Evolutionary conservation across 1,284 basidiomycete genomes (phyloP).

Genomic region (Mycena sp.): DNA sequence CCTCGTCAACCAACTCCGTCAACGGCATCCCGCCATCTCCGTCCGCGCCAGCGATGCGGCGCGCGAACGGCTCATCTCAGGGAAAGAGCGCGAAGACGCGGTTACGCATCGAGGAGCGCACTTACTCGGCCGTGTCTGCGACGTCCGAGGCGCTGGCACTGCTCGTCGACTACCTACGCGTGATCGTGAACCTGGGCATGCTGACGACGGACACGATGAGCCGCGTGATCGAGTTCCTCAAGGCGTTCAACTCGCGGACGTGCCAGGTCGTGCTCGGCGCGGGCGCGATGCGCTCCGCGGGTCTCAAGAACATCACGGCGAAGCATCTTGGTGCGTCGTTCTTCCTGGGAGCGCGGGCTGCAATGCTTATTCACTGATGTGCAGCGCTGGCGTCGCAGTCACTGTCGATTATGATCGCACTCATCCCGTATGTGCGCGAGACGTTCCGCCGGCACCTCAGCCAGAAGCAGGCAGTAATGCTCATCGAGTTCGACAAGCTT

Average conservation of each 20-base stretch:
- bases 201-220: slow-evolving; percentile 96
- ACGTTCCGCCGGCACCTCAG: slow-evolving; percentile 92
- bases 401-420: slow-evolving; percentile 92
- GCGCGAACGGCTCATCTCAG: slow-evolving; percentile 35
- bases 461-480: slow-evolving; percentile 94
- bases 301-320: slow-evolving; percentile 97
- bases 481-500: slow-evolving; percentile 98
- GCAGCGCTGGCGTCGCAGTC: slow-evolving; percentile 95
- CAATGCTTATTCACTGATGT: slow-evolving; percentile 18
- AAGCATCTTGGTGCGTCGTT: slow-evolving; percentile 84
- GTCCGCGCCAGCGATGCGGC: slow-evolving; percentile 35
- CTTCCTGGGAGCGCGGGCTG: slow-evolving; percentile 10
- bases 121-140: slow-evolving; percentile 89
- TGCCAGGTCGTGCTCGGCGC: slow-evolving; percentile 99
- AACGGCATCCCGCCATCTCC: slow-evolving; percentile 33
- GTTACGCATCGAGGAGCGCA: slow-evolving; percentile 86
- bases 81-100: slow-evolving; percentile 61
- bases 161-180: slow-evolving; percentile 86
- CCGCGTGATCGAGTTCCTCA: slow-evolving; percentile 94
- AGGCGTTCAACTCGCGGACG: slow-evolving; percentile 97
- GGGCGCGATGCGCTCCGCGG: slow-evolving; percentile 97
- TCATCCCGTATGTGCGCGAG: slow-evolving; percentile 96
- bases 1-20: slow-evolving; percentile 29
- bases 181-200: slow-evolving; percentile 89
- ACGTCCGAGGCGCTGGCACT: slow-evolving; percentile 83